Evolutionary conservation across 1,284 basidiomycete genomes (phyloP).

Genomic region (Trichosporon sp.): DNA sequence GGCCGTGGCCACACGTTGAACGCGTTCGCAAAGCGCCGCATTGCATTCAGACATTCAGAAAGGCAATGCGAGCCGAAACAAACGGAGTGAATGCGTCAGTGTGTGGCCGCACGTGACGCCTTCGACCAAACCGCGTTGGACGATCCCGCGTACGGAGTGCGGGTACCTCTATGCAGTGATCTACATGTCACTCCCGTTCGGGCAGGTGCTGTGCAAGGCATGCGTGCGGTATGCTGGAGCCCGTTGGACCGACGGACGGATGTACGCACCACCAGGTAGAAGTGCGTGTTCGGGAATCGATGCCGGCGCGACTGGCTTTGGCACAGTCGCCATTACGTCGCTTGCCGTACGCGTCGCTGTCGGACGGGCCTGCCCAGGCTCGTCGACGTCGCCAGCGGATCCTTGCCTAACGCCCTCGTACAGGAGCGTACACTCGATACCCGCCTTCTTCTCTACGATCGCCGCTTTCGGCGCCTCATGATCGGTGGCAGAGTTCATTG

Average conservation of each 20-base stretch:
- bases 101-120: not conserved
- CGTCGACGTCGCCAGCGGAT: not conserved
- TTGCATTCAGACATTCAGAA: not conserved
- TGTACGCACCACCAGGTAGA: not conserved
- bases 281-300: not conserved
- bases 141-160: not conserved
- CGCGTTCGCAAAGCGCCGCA: not conserved
- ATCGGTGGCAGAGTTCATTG: too few species aligned
- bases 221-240: not conserved
- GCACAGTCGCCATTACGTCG: constrained; percentile 2
- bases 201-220: not conserved
- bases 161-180: not conserved
- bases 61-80: not conserved
- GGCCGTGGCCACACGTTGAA: not conserved
- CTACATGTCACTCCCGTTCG: not conserved
- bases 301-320: not conserved
- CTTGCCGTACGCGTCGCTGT: not conserved
- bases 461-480: too few species aligned
- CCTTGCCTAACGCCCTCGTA: not conserved
- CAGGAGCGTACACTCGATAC: not conserved
- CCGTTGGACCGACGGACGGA: too few species aligned
- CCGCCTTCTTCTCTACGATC: not conserved
- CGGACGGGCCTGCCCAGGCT: not conserved
- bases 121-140: not conserved
- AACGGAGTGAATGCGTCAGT: constrained; percentile 9